phyloP scores from a whole-genome alignment of 1,284 basidiomycete genomes.

The Cutaneotrichosporon cutaneum region DNA sequence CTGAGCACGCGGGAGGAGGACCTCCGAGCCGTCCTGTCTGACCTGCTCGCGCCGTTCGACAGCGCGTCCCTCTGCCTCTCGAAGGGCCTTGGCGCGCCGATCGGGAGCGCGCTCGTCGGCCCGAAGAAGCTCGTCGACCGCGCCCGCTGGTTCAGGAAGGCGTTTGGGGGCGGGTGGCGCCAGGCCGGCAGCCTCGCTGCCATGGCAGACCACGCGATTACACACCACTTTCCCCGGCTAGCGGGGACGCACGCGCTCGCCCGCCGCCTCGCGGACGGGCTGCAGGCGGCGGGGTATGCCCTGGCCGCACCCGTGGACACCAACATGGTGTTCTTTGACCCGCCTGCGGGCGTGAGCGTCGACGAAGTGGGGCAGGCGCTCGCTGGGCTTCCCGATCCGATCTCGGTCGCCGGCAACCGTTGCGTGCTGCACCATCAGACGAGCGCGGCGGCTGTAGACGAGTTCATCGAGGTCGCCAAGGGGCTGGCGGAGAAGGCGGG shows the following conservation, averaged over 20 bases:
- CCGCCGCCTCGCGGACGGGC: slow-evolving; percentile 67
- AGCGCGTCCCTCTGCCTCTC: slow-evolving; percentile 92
- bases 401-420: slow-evolving; percentile 62
- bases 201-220: slow-evolving; percentile 80
- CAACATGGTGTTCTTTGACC: slow-evolving; percentile 88
- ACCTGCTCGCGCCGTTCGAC: slow-evolving; percentile 87
- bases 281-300: slow-evolving; percentile 70
- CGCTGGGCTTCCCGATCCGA: slow-evolving; percentile 63
- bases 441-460: slow-evolving; percentile 62
- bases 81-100: slow-evolving; percentile 91
- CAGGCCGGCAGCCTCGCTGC: slow-evolving; percentile 81
- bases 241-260: slow-evolving; percentile 74
- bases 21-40: slow-evolving; percentile 58
- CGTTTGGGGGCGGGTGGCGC: slow-evolving; percentile 92
- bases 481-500: slow-evolving; percentile 16
- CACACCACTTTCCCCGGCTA: slow-evolving; percentile 77
- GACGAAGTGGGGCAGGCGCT: slow-evolving; percentile 66
- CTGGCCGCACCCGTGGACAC: slow-evolving; percentile 81
- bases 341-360: slow-evolving; percentile 68
- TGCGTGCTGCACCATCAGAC: slow-evolving; percentile 88
- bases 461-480: slow-evolving; percentile 54
- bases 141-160: slow-evolving; percentile 84
- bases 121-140: slow-evolving; percentile 70
- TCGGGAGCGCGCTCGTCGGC: slow-evolving; percentile 87
- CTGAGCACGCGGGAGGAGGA: slow-evolving; percentile 53